Base-by-base conservation (phyloP, 768 basidiomycete species). In the Epithele typhae region DNA sequence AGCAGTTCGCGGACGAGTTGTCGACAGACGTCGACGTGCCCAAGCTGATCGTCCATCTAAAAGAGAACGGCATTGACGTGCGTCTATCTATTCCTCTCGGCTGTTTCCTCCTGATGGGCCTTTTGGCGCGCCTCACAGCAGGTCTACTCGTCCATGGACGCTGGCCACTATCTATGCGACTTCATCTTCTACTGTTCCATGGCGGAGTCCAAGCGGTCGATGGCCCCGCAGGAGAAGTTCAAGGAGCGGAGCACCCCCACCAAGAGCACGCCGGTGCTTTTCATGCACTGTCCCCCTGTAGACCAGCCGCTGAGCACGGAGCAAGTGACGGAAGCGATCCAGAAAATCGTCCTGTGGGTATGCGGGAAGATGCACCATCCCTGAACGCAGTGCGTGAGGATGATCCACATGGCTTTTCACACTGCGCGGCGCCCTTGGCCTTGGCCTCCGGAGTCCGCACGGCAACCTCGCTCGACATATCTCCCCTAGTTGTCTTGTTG, bases 171-270 rank as follows among this genome's bases (percentile, higher is more conserved):
- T 61, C 65, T 87, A 10, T 85, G 82, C 59, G 86, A 88, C 65
- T 88, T 83, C 62, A 76, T 82, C 49, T 86, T 83, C 61, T 89
- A 84, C 57, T 82, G 83, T 58, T 86, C 84, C 9, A 72, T 87
- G 22, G 83, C 84, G 4, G 85, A 87, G 59, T 74, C 78, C 22
- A 77, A 74, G 57, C 76, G 81, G 3, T 32, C 48, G 34, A 44
- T 57, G 34, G 21, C 34, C 9, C 52, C 54, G 34, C 57, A 52
- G 24, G 61, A 62, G 48, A 59, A 60, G 48, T 59, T 55, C 47
- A 58, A 60, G 49, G 54, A 54, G 24, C 46, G 60, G 15, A 56
- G 52, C 49, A 55, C 54, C 25, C 58, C 58, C 14, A 46, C 57
- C 32, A 60, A 47, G 49, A 55, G 53, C 40, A 65, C 63, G 17